These are phyloP conservation scores for Glycine soja DNA, from an alignment of 306 rosid genomes.

Conservation along the genomic window DNA sequence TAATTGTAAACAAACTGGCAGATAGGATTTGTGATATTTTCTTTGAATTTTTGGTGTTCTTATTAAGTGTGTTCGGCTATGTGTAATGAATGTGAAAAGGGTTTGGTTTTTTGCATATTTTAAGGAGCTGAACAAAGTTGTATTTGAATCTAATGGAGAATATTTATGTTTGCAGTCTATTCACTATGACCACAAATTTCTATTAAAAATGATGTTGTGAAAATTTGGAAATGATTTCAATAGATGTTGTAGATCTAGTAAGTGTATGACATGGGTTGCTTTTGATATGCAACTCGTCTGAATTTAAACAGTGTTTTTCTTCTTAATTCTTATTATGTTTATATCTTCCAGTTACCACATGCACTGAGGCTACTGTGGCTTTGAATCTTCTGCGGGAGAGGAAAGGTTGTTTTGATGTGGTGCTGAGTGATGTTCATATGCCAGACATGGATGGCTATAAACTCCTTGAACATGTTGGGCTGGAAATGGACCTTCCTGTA, in stretches of 20 bases:
- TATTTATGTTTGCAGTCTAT: conserved; percentile 2
- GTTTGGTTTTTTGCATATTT: not conserved
- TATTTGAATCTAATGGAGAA: not conserved
- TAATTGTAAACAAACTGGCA: not conserved
- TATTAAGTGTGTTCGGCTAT: not conserved
- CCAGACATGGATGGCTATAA: conserved; percentile 85
- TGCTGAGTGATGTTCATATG: conserved; percentile 87
- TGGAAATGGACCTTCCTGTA: conserved; percentile 87
- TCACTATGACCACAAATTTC: not conserved
- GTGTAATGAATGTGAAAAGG: conserved; percentile 3
- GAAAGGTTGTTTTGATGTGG: conserved; percentile 76
- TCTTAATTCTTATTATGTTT: not conserved
- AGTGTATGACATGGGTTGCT: not conserved
- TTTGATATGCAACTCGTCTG: conserved; percentile 7
- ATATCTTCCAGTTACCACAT: conserved; percentile 65
- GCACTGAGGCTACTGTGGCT: conserved; percentile 71
- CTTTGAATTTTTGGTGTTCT: not conserved
- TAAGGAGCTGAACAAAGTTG: no score
- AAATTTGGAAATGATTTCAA: conserved; percentile 12
- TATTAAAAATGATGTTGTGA: not conserved
- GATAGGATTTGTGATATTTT: not conserved
- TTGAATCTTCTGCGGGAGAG: conserved; percentile 75
- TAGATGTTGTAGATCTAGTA: conserved; percentile 28
- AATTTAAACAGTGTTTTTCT: no score
- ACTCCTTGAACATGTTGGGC: conserved; percentile 76